Evolutionary conservation across 768 basidiomycete species (phyloP).

Genomic region (Leccinum longicurvipes): DNA sequence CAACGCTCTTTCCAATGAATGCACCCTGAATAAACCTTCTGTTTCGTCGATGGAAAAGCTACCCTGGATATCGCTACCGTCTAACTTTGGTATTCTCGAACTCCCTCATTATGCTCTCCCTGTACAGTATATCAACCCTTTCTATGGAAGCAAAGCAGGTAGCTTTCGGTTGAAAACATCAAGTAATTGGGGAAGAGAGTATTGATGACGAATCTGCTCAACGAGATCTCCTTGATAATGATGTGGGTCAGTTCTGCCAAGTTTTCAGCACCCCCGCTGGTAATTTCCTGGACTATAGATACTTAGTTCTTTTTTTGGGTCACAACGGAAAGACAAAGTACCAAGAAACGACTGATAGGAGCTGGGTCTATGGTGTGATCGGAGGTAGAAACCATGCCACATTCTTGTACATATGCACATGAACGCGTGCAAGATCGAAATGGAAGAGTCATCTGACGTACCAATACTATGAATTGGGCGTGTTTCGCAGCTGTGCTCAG

Average conservation of each 20-base stretch:
- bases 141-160: slow-evolving; percentile 37
- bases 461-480: slow-evolving; percentile 49
- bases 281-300: too few species aligned
- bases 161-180: slow-evolving; percentile 40
- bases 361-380: background rate
- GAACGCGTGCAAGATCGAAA: too few species aligned
- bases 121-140: slow-evolving; percentile 44
- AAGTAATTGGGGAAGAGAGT: slow-evolving; percentile 28
- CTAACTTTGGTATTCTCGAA: slow-evolving; percentile 24
- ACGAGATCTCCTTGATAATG: slow-evolving; percentile 37
- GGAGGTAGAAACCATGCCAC: too few species aligned
- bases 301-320: background rate
- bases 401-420: too few species aligned
- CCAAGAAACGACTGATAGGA: background rate
- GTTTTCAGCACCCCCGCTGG: too few species aligned
- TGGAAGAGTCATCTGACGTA: background rate
- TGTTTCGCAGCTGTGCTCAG: slow-evolving; percentile 39
- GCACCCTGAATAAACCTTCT: background rate
- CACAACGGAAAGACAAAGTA: background rate
- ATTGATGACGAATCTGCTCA: slow-evolving; percentile 25
- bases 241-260: slow-evolving; percentile 36
- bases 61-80: too few species aligned
- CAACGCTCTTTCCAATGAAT: background rate
- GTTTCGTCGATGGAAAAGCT: too few species aligned
- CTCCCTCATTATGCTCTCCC: slow-evolving; percentile 41